Percentiles rank a stretch among this genome's conserved stretches.
Conservation (phyloP, 2,329 filamentous ascomycete species). For the Diaporthe batatas region DNA sequence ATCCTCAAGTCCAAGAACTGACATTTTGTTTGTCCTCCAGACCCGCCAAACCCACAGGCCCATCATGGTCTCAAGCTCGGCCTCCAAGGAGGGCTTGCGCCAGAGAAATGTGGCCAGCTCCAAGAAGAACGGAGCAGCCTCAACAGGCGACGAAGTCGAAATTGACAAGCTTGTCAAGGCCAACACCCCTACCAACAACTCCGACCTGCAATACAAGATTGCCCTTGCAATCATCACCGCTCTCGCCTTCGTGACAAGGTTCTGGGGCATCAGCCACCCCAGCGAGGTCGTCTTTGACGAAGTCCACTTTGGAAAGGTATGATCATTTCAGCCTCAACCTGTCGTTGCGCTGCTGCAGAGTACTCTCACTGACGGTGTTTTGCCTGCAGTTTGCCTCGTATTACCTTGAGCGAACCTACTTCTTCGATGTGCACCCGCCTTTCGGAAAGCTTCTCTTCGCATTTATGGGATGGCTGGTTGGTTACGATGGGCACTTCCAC, state of each 20-base stretch:
- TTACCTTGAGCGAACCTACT: constrained; percentile 97
- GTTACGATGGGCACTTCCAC: constrained; percentile 96
- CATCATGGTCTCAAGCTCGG: constrained; percentile 62
- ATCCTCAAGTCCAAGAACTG: constrained; percentile 17
- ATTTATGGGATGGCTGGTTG: constrained; percentile 96
- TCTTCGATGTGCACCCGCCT: constrained; percentile 99
- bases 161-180: constrained; percentile 64
- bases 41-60: constrained; percentile 31
- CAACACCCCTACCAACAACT: constrained; percentile 56
- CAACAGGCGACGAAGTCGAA: constrained; percentile 59
- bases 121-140: constrained; percentile 64
- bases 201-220: constrained; percentile 88
- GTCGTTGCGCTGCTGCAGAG: not conserved
- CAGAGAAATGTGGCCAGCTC: constrained; percentile 66
- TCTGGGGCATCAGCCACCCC: constrained; percentile 96
- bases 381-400: constrained; percentile 76
- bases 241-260: constrained; percentile 90
- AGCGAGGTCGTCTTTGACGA: constrained; percentile 99
- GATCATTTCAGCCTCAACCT: constrained; percentile 45
- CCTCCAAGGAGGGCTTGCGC: constrained; percentile 70
- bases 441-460: constrained; percentile 98
- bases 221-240: constrained; percentile 82
- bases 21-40: constrained; percentile 27
- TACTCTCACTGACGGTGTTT: constrained; percentile 40
- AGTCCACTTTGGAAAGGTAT: constrained; percentile 98